Percentiles rank a stretch among this genome's conserved stretches.
Conservation (phyloP, 768 basidiomycete species). For the Pluteus cervinus region DNA sequence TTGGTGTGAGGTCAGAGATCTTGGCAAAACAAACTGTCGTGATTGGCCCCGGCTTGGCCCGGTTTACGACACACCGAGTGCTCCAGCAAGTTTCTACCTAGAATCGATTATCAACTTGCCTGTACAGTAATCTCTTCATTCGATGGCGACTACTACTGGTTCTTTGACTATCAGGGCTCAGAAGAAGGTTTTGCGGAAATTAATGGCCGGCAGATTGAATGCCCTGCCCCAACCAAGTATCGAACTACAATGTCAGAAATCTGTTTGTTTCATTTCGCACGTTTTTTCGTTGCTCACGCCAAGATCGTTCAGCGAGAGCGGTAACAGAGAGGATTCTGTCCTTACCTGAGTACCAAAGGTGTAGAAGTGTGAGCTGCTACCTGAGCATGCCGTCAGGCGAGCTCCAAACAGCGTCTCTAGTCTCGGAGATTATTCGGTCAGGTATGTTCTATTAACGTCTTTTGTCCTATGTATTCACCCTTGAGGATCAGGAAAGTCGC, state of each 20-base stretch:
- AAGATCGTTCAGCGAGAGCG: constrained; percentile 30
- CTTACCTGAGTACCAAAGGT: constrained; percentile 43
- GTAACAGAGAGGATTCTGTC: constrained; percentile 43
- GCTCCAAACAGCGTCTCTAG: constrained; percentile 49
- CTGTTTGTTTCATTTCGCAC: background rate
- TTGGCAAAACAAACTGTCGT: too few species aligned
- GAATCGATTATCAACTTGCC: too few species aligned
- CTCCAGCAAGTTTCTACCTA: too few species aligned
- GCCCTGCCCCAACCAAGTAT: constrained; percentile 37
- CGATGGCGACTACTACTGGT: too few species aligned
- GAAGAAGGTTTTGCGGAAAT: constrained; percentile 52
- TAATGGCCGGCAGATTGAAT: constrained; percentile 38
- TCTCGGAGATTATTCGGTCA: constrained; percentile 43
- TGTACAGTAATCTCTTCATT: too few species aligned
- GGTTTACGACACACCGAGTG: too few species aligned
- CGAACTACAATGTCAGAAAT: constrained; percentile 55
- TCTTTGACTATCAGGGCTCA: constrained; percentile 35
- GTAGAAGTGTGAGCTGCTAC: constrained; percentile 61
- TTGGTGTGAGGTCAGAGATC: too few species aligned
- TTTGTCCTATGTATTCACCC: background rate
- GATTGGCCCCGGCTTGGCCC: too few species aligned
- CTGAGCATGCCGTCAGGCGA: constrained; percentile 76
- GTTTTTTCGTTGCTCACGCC: constrained; percentile 5
- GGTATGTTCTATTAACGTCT: constrained; percentile 27
- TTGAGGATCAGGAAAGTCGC: constrained; percentile 43